Evolutionary conservation across 805 yeast species (phyloP), one percentile per base, ranked within the genome.

Genomic region (Sugiyamaella mastotermitis): DNA sequence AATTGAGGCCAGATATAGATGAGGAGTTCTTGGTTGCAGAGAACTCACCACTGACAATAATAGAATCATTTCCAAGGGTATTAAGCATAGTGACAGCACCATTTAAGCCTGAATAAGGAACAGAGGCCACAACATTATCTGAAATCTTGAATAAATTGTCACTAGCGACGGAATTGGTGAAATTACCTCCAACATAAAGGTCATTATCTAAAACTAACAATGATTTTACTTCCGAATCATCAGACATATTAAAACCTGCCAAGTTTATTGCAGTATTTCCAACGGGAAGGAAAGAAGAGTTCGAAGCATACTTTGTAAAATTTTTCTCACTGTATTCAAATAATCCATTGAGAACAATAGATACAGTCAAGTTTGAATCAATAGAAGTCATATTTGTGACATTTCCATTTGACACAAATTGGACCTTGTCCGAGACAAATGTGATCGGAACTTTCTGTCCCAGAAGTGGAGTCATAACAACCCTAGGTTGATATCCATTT

Each of bases 291-390:
- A 53, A 38, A 23, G 60, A 47, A 7, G 60, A 50, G 28, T 54
- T 48, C 10, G 58, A 52, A 18, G 57, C 47, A 9, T 51, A 45
- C 3, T 55, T 34, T 7, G 80, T 63, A 56, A 83, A 85, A 56
- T 87, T 87, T 2, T 73, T 59, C 25, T 78, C 61, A 1, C 85
- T 78, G 58, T 80, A 92, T 61, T 90, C 96, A 53, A 90, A 85
- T 15, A 90, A 51, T 7, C 94, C 95, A 56, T 83, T 82, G 35
- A 88, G 56, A 2, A 38, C 41, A 4, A 55, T 51, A 1, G 36
- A 20, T 17, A 18, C 21, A 21, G 3, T 18, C 11, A 5, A 14
- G 13, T 32, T 27, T 7, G 22, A 6, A 13, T 38, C 18, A 5
- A 44, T 26, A 11, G 33, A 30, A 2, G 43, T 20, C 66, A 52